These are phyloP conservation scores for Yamagishiella unicocca DNA, from an alignment of 139 green algal species.

Conservation along the genomic window DNA sequence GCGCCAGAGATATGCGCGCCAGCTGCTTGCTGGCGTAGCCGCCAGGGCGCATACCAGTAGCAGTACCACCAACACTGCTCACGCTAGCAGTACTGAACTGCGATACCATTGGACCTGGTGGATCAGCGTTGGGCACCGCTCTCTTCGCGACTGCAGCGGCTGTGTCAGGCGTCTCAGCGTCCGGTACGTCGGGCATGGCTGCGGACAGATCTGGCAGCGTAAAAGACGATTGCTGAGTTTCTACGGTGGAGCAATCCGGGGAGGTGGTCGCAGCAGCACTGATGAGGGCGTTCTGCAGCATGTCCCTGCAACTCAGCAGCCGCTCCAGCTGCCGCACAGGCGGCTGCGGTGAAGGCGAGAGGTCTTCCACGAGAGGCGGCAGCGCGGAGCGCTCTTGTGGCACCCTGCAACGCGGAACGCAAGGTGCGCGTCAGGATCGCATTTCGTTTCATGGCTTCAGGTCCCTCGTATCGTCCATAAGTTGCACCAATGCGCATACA, in stretches of 20 bases:
- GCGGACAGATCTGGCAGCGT: too few species aligned
- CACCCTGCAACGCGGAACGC: neutral
- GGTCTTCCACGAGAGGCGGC: constrained; percentile 1
- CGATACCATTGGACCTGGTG: neutral
- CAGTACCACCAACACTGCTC: neutral
- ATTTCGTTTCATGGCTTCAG: too few species aligned
- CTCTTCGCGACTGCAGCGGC: too few species aligned
- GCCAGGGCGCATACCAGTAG: neutral
- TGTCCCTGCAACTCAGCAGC: neutral
- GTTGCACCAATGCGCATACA: too few species aligned
- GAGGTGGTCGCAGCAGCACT: too few species aligned
- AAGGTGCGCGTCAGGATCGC: too few species aligned
- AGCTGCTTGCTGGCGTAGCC: constrained; percentile 24
- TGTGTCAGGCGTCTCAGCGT: too few species aligned
- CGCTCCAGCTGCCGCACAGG: constrained; percentile 22
- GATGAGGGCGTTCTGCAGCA: neutral
- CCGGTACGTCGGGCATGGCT: too few species aligned
- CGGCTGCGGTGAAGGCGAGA: constrained; percentile 3
- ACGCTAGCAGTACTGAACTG: neutral
- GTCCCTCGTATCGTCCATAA: too few species aligned
- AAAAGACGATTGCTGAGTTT: too few species aligned
- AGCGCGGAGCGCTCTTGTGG: neutral
- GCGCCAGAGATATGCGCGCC: neutral
- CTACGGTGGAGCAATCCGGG: too few species aligned
- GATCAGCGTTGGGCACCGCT: too few species aligned